Conservation (phyloP, 345 rosid species). For the Citrus inodora region DNA sequence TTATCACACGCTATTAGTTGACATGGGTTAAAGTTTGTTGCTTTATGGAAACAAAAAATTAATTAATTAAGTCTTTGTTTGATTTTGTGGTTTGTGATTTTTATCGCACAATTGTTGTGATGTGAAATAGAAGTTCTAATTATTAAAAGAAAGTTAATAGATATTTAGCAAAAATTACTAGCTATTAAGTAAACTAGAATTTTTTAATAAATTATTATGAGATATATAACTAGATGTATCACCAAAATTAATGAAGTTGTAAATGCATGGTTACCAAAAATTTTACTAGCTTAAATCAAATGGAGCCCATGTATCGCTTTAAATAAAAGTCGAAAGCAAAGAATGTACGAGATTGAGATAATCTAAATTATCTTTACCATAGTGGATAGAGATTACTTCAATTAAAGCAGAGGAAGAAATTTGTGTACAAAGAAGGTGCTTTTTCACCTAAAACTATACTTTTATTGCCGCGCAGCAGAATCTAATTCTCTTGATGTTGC, state of each 20-base stretch:
- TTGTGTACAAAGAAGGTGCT: not conserved
- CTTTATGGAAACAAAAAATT: no score
- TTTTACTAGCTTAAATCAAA: not conserved
- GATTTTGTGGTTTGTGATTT: no score
- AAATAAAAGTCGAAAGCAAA: not conserved
- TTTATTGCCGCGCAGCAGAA: not conserved
- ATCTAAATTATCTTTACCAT: not conserved
- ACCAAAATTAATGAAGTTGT: no score
- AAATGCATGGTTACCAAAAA: not conserved
- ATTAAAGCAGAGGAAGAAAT: not conserved
- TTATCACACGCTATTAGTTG: not conserved
- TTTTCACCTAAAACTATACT: conserved; percentile 13
- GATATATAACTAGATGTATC: no score
- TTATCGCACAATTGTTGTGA: no score
- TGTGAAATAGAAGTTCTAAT: no score
- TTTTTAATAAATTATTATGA: no score
- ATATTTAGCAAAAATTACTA: no score
- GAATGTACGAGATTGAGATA: not conserved
- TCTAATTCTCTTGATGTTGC: not conserved
- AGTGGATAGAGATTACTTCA: not conserved
- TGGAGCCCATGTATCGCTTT: not conserved
- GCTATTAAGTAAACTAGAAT: no score
- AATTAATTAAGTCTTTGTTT: no score
- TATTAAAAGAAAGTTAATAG: no score
- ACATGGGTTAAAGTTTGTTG: no score